Conservation (phyloP, 23 red algal species). For the Pyropia yezoensis region DNA sequence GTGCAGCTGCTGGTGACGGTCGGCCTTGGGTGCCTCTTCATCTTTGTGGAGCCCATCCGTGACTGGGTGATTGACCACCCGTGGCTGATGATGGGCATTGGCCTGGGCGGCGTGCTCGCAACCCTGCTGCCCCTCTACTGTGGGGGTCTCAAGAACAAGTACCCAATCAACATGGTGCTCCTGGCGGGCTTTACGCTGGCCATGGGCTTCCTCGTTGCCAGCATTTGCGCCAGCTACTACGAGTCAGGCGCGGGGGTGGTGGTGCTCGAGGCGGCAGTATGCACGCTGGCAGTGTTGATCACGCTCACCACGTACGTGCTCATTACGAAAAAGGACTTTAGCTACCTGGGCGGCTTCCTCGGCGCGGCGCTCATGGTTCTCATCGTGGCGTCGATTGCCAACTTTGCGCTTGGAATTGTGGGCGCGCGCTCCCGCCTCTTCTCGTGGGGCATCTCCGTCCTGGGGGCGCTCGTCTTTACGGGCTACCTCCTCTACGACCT, state of each 20-base stretch:
- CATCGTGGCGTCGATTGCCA: no score
- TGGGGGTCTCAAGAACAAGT: constrained; percentile 20
- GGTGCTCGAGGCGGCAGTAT: constrained; percentile 65
- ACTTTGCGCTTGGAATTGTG: no score
- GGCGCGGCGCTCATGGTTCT: no score
- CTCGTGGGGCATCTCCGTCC: no score
- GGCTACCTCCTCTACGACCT: no score
- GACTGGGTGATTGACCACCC: constrained; percentile 18
- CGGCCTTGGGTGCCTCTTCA: constrained; percentile 46
- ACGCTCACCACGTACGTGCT: constrained; percentile 71
- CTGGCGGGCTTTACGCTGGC: constrained; percentile 42
- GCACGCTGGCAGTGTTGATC: constrained; percentile 56
- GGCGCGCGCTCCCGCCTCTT: no score
- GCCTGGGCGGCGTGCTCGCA: constrained; percentile 33
- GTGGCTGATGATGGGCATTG: constrained; percentile 29
- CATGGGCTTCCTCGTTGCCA: constrained; percentile 44
- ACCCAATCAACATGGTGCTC: constrained; percentile 47
- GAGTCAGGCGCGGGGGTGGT: constrained; percentile 44
- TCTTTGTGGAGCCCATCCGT: constrained; percentile 43
- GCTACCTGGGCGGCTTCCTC: constrained; percentile 55
- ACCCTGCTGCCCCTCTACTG: constrained; percentile 47
- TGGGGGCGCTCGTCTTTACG: no score
- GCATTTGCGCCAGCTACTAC: constrained; percentile 63
- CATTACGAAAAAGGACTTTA: constrained; percentile 92
- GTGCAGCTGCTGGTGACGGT: constrained; percentile 82